These are phyloP conservation scores for Thalia dealbata DNA, from an alignment of 176 grass and related monocot species.

Conservation along the genomic window DNA sequence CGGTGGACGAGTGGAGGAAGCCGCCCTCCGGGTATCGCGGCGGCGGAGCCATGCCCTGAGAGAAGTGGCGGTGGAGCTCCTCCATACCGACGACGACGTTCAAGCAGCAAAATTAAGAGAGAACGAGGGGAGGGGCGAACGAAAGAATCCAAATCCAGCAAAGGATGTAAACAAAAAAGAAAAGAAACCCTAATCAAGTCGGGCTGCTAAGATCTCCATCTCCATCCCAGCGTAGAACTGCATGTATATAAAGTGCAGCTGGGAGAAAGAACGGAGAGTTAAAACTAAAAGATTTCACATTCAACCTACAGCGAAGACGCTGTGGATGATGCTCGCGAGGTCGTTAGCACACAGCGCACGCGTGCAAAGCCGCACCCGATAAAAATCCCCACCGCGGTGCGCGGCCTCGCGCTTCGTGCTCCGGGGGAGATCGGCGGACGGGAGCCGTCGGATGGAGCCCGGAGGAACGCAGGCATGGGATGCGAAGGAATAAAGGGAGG, in stretches of 20 bases:
- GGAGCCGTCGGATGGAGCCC: neutral
- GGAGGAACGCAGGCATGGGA: no score
- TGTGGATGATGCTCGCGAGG: neutral
- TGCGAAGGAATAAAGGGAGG: neutral
- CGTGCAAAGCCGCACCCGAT: neutral
- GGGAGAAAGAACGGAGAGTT: no score
- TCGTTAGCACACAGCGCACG: neutral
- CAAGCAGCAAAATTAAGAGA: neutral
- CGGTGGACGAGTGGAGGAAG: neutral
- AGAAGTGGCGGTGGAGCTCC: slow-evolving; percentile 1
- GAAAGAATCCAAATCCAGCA: neutral
- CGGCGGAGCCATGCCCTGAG: neutral
- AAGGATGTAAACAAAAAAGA: no score
- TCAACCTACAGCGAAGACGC: no score
- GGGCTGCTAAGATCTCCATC: no score
- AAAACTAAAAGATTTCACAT: no score
- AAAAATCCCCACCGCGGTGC: neutral
- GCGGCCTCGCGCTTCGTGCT: neutral
- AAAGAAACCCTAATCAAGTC: no score
- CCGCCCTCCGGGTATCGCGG: neutral
- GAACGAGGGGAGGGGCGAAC: no score
- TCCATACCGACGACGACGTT: neutral
- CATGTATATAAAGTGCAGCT: no score
- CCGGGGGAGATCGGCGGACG: neutral
- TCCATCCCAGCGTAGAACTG: no score